A percentile compares a stretch with the other conserved stretches of the same genome.
Evolutionary conservation across 2,329 filamentous ascomycete species (phyloP).

Genomic region (Fusarium miscanthi): DNA sequence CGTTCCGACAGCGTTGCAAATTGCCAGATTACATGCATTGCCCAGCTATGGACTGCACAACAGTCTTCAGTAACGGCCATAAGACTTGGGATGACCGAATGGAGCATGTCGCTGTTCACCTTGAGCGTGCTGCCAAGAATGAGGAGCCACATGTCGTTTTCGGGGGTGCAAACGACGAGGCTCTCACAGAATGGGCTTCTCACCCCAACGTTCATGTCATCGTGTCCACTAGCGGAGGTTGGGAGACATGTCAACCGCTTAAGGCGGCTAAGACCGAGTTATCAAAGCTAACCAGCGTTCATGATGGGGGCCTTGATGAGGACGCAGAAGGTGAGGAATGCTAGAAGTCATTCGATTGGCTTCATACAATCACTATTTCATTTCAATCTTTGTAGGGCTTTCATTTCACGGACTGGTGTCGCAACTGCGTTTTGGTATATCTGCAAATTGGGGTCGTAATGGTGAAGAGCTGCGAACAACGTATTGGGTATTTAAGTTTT

Average conservation of each 20-base stretch:
- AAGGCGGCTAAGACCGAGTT: conserved; percentile 30
- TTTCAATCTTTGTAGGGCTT: neutral
- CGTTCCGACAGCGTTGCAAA: conserved; percentile 68
- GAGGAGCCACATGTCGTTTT: conserved; percentile 50
- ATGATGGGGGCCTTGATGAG: conserved; percentile 27
- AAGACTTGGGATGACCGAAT: conserved; percentile 83
- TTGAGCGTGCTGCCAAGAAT: conserved; percentile 63
- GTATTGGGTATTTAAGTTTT: neutral
- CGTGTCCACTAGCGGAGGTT: conserved; percentile 38
- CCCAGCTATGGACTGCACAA: conserved; percentile 69
- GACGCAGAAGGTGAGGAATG: conserved; percentile 48
- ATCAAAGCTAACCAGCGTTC: conserved; percentile 11
- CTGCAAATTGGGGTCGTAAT: neutral
- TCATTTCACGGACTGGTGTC: neutral
- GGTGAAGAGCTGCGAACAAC: neutral
- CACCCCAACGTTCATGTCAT: conserved; percentile 54
- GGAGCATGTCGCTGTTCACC: conserved; percentile 87
- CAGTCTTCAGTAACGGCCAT: conserved; percentile 67
- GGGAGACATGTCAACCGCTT: conserved; percentile 51
- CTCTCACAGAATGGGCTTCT: conserved; percentile 56
- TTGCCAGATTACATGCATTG: conserved; percentile 72
- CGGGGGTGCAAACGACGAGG: conserved; percentile 53
- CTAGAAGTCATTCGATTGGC: neutral
- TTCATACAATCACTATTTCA: neutral
- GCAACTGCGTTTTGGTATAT: neutral